Evolutionary conservation across 345 rosid species (phyloP), one percentile per base, ranked within the genome.

Genomic region (Lepidium aucheri): DNA sequence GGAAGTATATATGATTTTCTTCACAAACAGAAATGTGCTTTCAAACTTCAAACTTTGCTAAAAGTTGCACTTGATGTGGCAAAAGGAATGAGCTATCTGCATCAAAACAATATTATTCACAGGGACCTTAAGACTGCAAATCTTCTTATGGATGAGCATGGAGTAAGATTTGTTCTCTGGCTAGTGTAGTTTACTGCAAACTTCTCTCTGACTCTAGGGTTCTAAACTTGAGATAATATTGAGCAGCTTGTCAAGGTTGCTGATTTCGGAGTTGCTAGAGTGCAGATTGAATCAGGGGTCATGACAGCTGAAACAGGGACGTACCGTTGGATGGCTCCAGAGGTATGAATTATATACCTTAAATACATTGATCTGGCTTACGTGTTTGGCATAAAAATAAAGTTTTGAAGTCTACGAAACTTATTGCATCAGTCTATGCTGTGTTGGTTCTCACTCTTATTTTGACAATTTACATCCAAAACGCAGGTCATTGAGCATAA

Each of bases 281-380:
- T 94, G 74, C 94, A 85, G 84, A 72, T 86, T 56, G 87, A 90
- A 65, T 83, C 96, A 72, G 99, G 96, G 36, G 96, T 91, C 30
- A 91, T 91, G 98, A 91, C 98, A 20, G 96, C 96, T 67, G 98
- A 89, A 83, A 91, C 96, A 53, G 98, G 99, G 76, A 94, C 99
- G 26, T 94, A 94, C 83, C 88, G 97, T 45, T 94, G 99, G 99
- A 94, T 94, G 97, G 97, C 96, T 76, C 99, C 99, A 30, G 97
- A 94, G 90, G 97, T 88, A 67, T 68, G 74, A 40, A 53, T 62
- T 11, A 53, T 8, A 26, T 41, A n/a, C 40, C 53, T n/a, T 18
- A 42, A 0, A 24, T 53, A 24, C 17, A 35, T 22, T 24, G 28
- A 36, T 45, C 42, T 28, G 17, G 16, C 35, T 17, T 52, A 7